Evolutionary conservation across 1,284 basidiomycete species (phyloP), one percentile per base, ranked within the genome.

Genomic region (Rhodotorula glutinis): DNA sequence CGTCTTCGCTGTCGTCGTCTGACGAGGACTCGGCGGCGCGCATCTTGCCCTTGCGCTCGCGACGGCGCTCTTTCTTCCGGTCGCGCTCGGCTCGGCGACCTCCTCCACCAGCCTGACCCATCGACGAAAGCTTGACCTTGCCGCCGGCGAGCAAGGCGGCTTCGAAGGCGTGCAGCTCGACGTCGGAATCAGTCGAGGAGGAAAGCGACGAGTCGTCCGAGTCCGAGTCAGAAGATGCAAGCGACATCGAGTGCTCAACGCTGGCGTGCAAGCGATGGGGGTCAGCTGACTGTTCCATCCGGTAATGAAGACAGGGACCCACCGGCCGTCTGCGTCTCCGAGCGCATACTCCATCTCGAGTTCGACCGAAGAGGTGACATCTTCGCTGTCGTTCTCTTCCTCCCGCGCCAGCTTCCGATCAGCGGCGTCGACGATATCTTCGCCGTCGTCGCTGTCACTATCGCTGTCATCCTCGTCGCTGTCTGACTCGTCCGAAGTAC

Each of bases 311-410:
- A 21, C 4, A 40, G 17, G 30, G 17, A 21, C 61, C 71, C 7
- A 66, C 71, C 53, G 60, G 17, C 68, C 72, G 19, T 73, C 72
- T 0, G 70, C 67, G n/a, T 71, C 70, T 29, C 66, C 72, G 19
- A 73, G 57, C 17, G 64, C 25, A 25, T 66, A 61, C 8, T 71
- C 69, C 57, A 64, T 62, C 63, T 73, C 70, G 44, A 67, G 53
- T 57, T 69, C 70, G 59, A 66, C 67, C 11, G 62, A 63, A 27
- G 61, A 63, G 43, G 67, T 70, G 33, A 65, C 55, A 19, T 69
- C 69, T 7, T 71, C 69, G 41, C 69, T 65, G 47, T 53, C 57
- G 29, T 67, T 57, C 27, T 57, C 57, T 46, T 57, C 57, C 52
- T 65, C 60, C 10, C 51, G 41, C 14, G 52, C 65, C 7, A 61